A percentile compares a stretch with the other conserved stretches of the same genome.
Conservation (phyloP, 495 filamentous ascomycete genomes). For the Penicilliopsis zonata region DNA sequence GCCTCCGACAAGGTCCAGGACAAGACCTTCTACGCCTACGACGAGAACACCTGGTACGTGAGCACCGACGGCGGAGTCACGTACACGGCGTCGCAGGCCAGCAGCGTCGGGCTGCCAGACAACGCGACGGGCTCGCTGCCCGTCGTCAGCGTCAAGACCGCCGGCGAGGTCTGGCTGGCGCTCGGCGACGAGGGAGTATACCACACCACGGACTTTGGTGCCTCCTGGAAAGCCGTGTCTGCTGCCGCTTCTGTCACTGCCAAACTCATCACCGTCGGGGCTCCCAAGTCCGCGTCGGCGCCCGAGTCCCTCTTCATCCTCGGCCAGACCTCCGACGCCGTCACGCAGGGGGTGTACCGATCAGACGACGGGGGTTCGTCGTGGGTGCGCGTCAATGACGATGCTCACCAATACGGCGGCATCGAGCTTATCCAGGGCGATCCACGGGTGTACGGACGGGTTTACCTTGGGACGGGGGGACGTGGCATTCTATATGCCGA, state of each 20-base stretch:
- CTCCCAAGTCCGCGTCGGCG: background rate
- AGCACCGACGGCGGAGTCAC: constrained; percentile 7
- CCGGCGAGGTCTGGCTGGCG: constrained; percentile 9
- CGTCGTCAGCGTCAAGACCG: constrained; percentile 6
- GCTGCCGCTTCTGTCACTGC: background rate
- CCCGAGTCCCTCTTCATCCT: background rate
- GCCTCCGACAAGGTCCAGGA: constrained; percentile 8
- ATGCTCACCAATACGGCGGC: constrained; percentile 11
- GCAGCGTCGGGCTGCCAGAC: constrained; percentile 6
- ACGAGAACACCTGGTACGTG: constrained; percentile 4
- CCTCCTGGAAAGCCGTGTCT: background rate
- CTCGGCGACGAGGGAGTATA: constrained; percentile 6
- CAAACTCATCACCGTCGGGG: background rate
- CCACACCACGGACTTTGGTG: constrained; percentile 6
- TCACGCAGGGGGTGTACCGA: constrained; percentile 25
- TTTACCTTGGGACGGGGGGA: constrained; percentile 48
- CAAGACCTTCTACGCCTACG: constrained; percentile 9
- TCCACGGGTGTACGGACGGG: constrained; percentile 35
- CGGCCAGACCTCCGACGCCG: background rate
- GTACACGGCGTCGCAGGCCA: constrained; percentile 4
- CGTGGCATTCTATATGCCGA: constrained; percentile 37
- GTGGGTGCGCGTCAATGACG: constrained; percentile 42
- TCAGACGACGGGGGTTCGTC: constrained; percentile 32
- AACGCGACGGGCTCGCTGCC: constrained; percentile 5
- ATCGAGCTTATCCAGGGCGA: constrained; percentile 28